A percentile compares a stretch with the other conserved stretches of the same genome.
phyloP scores from a whole-genome alignment of 2,329 filamentous ascomycete species.

The Trichothecium sympodiale region DNA sequence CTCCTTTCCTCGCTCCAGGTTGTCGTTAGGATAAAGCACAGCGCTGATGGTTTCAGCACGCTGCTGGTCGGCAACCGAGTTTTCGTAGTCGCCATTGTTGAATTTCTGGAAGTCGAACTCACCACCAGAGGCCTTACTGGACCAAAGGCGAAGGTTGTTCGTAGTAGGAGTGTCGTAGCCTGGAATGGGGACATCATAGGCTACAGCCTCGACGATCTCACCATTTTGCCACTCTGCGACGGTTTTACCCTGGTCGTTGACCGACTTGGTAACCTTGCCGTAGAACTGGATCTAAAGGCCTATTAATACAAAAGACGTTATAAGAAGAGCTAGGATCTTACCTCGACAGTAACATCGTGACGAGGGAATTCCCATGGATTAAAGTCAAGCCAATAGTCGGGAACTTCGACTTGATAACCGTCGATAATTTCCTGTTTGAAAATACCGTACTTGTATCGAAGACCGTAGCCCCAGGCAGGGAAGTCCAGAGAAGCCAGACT shows the following conservation, averaged over 20 bases:
- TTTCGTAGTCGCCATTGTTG: constrained; percentile 96
- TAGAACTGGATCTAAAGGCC: constrained; percentile 72
- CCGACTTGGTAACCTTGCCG: constrained; percentile 66
- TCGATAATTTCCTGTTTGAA: constrained; percentile 99
- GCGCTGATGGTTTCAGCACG: constrained; percentile 98
- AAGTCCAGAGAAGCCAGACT: constrained; percentile 91
- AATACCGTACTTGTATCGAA: constrained; percentile 93
- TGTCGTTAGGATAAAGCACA: constrained; percentile 95
- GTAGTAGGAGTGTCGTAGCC: constrained; percentile 83
- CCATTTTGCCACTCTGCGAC: constrained; percentile 79
- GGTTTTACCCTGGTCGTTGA: constrained; percentile 66
- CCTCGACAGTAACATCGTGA: constrained; percentile 88
- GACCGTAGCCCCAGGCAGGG: constrained; percentile 92
- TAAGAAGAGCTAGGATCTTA: constrained; percentile 26
- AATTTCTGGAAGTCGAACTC: constrained; percentile 99
- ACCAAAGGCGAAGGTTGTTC: constrained; percentile 96
- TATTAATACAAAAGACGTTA: neutral
- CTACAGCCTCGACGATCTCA: constrained; percentile 82
- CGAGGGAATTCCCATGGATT: constrained; percentile 98
- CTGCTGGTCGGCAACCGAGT: constrained; percentile 95
- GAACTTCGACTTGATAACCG: constrained; percentile 95
- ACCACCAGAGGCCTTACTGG: constrained; percentile 89
- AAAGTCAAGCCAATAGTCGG: constrained; percentile 98
- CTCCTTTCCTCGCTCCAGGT: constrained; percentile 92
- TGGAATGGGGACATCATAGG: constrained; percentile 87